Conservation (phyloP, 352 stramenopile species). For the Pythium utonaiense region DNA sequence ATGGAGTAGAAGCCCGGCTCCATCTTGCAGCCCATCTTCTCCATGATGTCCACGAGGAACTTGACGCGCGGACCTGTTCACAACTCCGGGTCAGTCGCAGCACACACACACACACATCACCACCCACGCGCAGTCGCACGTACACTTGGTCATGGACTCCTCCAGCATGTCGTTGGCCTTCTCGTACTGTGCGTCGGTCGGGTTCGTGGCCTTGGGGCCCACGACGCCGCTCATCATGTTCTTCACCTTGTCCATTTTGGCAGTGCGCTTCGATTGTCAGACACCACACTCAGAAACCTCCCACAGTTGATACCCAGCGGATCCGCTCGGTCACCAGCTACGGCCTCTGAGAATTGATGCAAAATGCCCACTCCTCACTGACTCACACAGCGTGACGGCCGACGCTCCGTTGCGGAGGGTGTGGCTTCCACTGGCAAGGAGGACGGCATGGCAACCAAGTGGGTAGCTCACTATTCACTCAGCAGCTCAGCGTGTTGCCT, state of each 20-base stretch:
- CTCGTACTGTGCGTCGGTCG: slow-evolving; percentile 25
- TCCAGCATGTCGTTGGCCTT: slow-evolving; percentile 57
- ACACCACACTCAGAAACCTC: neutral
- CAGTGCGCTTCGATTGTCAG: neutral
- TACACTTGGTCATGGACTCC: slow-evolving; percentile 66
- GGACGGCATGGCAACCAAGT: too few relatives aligned
- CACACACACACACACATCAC: neutral
- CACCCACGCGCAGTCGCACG: slow-evolving; percentile 13
- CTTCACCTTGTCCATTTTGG: slow-evolving; percentile 69
- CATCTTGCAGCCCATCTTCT: slow-evolving; percentile 84
- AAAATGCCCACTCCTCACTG: neutral
- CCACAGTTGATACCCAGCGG: neutral
- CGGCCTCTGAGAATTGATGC: neutral
- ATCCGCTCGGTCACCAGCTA: too few relatives aligned
- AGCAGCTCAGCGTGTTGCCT: too few relatives aligned
- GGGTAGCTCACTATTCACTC: too few relatives aligned
- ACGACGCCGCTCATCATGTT: slow-evolving; percentile 43
- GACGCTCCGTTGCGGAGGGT: too few relatives aligned
- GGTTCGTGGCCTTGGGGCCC: slow-evolving; percentile 18
- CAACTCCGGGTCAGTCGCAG: too few relatives aligned
- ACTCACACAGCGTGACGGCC: too few relatives aligned
- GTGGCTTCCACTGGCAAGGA: too few relatives aligned
- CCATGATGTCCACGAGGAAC: slow-evolving; percentile 81
- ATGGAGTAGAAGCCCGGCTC: slow-evolving; percentile 72
- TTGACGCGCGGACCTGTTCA: slow-evolving; percentile 64